Evolutionary conservation across 192 early-diverging fungal species (phyloP).

Genomic region (Coemansia sp.): DNA sequence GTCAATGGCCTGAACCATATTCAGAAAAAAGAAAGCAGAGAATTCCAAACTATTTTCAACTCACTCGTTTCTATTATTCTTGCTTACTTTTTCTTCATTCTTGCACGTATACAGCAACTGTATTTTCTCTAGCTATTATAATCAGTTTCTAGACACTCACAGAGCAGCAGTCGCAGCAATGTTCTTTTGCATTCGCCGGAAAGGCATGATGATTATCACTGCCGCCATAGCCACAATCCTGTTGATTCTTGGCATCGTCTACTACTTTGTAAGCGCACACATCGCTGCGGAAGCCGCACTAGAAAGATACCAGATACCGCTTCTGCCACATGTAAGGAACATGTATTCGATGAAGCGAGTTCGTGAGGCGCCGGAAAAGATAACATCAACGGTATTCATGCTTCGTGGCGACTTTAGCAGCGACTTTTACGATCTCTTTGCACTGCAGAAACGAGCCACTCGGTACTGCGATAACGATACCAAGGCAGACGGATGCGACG

Average conservation of each 20-base stretch:
- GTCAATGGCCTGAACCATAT: too few relatives aligned
- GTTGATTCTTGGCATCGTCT: not conserved
- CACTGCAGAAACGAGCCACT: not conserved
- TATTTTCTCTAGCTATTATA: too few relatives aligned
- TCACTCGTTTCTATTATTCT: too few relatives aligned
- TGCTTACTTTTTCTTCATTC: too few relatives aligned
- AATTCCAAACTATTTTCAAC: too few relatives aligned
- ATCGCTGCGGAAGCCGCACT: not conserved
- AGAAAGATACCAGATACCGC: not conserved
- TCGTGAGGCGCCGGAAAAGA: not conserved
- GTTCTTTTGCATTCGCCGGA: too few relatives aligned
- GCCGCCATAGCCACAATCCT: not conserved
- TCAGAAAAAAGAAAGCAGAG: too few relatives aligned
- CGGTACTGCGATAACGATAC: constrained; percentile 8
- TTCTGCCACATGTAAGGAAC: not conserved
- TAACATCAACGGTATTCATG: constrained; percentile 3
- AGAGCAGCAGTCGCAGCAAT: too few relatives aligned
- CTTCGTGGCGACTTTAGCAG: constrained; percentile 6
- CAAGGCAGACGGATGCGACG: not conserved
- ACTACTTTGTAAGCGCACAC: not conserved
- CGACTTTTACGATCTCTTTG: not conserved
- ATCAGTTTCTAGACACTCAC: too few relatives aligned
- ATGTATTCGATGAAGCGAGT: not conserved
- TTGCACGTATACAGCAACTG: too few relatives aligned
- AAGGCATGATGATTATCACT: too few relatives aligned